Conservation (phyloP, 2,329 filamentous ascomycete species). For the Pezizomycotina sp. region DNA sequence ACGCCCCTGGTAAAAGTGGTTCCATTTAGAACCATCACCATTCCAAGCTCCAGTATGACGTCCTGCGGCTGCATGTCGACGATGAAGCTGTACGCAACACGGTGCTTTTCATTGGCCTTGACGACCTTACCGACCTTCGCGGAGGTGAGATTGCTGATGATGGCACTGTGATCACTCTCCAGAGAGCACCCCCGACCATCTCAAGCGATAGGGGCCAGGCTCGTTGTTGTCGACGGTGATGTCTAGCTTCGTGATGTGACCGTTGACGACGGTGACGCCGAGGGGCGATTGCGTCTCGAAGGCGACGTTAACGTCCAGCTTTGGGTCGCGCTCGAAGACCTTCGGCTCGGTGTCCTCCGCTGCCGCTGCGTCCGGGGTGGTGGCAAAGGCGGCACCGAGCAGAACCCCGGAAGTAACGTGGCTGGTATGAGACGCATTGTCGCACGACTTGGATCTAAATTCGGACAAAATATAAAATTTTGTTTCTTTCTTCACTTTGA, state of each 20-base stretch:
- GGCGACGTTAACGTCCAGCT: slow-evolving; percentile 47
- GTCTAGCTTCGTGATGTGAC: slow-evolving; percentile 64
- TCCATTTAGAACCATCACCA: slow-evolving; percentile 51
- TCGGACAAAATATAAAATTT: no score
- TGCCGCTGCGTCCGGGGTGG: slow-evolving; percentile 15
- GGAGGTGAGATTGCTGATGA: slow-evolving; percentile 72
- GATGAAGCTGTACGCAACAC: slow-evolving; percentile 65
- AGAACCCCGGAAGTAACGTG: slow-evolving; percentile 15
- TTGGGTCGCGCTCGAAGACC: slow-evolving; percentile 36
- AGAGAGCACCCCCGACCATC: slow-evolving; percentile 60
- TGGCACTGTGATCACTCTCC: slow-evolving; percentile 40
- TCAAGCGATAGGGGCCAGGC: slow-evolving; percentile 54
- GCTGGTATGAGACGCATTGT: slow-evolving; percentile 14
- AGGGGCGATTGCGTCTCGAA: slow-evolving; percentile 43
- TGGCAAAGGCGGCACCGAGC: slow-evolving; percentile 18
- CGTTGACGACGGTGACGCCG: slow-evolving; percentile 90
- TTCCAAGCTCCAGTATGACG: slow-evolving; percentile 57
- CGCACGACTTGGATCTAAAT: no score
- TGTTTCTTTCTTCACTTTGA: no score
- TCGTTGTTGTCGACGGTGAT: slow-evolving; percentile 77
- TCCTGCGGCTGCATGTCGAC: slow-evolving; percentile 91
- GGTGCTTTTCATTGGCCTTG: slow-evolving; percentile 39
- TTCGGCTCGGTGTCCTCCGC: slow-evolving; percentile 5
- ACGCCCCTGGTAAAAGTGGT: no score
- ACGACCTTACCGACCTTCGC: slow-evolving; percentile 28